Evolutionary conservation across 306 rosid genomes (phyloP), one percentile per base, ranked within the genome.

Genomic region (Alnus glutinosa): DNA sequence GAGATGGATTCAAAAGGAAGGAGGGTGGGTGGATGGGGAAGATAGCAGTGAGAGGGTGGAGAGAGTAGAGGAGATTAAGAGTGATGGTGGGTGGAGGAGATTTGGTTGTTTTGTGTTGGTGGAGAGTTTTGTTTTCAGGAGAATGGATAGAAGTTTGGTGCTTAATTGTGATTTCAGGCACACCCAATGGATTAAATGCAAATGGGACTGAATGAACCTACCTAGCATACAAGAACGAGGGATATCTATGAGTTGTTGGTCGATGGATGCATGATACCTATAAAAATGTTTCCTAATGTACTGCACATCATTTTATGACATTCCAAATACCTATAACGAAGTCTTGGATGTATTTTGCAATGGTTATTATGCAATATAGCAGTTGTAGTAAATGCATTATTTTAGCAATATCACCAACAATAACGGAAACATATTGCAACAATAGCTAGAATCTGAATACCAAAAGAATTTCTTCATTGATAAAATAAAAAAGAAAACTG

Each of bases 21-120:
- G 85, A 11, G 81, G 83, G 9, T 84, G 90, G 90, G 51, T 78
- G 71, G 18, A 61, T 46, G 78, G 72, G 9, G 67, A 28, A 19
- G 85, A 82, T 36, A 70, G 55, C 4, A 80, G 71, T 9, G 83
- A 59, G 74, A 79, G 77, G 34, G 90, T 87, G 51, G 84, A 84
- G 78, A 84, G 75, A 48, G 73, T 39, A 5, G 86, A 79, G 34
- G 78, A 76, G 74, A 39, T 51, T 11, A 81, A 14, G 46, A 42
- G 77, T 51, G 77, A 52, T 19, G 73, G 48, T 9, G 80, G 81
- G 48, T 89, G 93, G 97, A 86, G 55, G 72, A 89, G 67, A 79
- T 92, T 90, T 81, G 87, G 90, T 58, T 92, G 91, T 63, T 89
- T 80, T 75, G 79, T 86, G 39, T 48, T 92, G 81, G 92, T 87